A percentile compares a stretch with the other conserved stretches of the same genome.
Conservation (phyloP, 148 eudicot genomes). For the Cornus suecica region DNA sequence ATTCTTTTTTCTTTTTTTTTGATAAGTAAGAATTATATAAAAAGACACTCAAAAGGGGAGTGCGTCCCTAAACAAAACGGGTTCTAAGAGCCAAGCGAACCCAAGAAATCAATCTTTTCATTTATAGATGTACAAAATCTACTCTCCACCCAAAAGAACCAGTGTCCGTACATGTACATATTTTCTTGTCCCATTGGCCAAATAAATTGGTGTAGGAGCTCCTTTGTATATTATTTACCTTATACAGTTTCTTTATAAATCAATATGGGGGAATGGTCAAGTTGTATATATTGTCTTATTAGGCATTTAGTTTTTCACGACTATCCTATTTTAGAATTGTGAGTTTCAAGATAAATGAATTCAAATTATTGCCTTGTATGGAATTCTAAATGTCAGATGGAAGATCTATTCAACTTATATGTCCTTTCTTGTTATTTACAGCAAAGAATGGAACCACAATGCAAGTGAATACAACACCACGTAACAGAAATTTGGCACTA, state of each 20-base stretch:
- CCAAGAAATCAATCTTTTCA: no score
- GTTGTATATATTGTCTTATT: no score
- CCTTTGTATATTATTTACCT: background rate
- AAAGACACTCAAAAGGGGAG: no score
- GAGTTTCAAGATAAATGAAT: background rate
- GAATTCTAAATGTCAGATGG: background rate
- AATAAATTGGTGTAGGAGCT: background rate
- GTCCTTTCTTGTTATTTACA: conserved; percentile 12
- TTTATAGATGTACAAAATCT: no score
- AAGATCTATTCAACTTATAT: background rate
- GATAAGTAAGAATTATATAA: no score
- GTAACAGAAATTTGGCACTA: conserved; percentile 18
- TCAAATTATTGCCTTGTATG: background rate
- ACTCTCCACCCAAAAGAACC: background rate
- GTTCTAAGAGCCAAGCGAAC: background rate
- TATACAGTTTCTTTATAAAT: background rate
- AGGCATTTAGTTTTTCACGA: background rate
- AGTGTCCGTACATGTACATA: background rate
- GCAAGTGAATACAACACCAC: conserved; percentile 12
- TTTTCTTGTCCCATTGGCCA: no score
- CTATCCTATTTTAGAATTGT: background rate
- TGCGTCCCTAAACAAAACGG: no score
- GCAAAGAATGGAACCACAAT: conserved; percentile 22
- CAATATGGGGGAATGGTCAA: background rate
- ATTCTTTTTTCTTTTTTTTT: no score